phyloP scores from a whole-genome alignment of 805 yeast genomes.

The Hermanozyma aechmeae region DNA sequence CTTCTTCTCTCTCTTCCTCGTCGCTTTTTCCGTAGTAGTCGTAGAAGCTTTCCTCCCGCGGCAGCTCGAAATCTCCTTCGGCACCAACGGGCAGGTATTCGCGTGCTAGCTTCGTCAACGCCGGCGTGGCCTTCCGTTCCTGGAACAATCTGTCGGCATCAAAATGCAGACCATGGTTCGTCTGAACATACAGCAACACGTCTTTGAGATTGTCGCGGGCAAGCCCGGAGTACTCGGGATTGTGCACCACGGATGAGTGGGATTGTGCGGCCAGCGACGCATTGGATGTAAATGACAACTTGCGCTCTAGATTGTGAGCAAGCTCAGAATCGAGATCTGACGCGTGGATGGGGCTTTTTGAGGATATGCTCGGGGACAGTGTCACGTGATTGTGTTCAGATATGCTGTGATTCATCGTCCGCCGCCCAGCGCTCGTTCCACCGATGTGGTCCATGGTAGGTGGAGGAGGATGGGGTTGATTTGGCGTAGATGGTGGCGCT shows the following conservation, averaged over 20 bases:
- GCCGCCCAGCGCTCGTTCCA: no score
- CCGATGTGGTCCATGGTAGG: no score
- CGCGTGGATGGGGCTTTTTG: no score
- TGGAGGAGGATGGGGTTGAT: no score
- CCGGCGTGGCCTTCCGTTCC: slow-evolving; percentile 23
- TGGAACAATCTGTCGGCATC: slow-evolving; percentile 28
- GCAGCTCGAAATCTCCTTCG: slow-evolving; percentile 1
- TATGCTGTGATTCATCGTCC: no score
- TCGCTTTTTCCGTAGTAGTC: slow-evolving; percentile 6
- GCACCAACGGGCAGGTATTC: slow-evolving; percentile 11
- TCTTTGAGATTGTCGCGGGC: slow-evolving; percentile 18
- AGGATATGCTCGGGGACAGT: no score
- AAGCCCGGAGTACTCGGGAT: slow-evolving; percentile 11
- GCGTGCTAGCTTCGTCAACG: slow-evolving; percentile 21
- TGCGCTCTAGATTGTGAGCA: slow-evolving; percentile 24
- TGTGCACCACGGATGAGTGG: slow-evolving; percentile 10
- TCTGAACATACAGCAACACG: slow-evolving; percentile 26
- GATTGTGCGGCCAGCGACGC: slow-evolving; percentile 16
- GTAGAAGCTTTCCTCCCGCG: slow-evolving; percentile 1
- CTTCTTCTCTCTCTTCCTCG: slow-evolving; percentile 2
- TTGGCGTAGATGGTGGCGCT: no score
- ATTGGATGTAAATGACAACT: slow-evolving; percentile 20
- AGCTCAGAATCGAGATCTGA: no score
- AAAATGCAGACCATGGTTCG: slow-evolving; percentile 14
- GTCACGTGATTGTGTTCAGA: no score